phyloP scores from a whole-genome alignment of 345 rosid genomes.

The Salix arbutifolia region DNA sequence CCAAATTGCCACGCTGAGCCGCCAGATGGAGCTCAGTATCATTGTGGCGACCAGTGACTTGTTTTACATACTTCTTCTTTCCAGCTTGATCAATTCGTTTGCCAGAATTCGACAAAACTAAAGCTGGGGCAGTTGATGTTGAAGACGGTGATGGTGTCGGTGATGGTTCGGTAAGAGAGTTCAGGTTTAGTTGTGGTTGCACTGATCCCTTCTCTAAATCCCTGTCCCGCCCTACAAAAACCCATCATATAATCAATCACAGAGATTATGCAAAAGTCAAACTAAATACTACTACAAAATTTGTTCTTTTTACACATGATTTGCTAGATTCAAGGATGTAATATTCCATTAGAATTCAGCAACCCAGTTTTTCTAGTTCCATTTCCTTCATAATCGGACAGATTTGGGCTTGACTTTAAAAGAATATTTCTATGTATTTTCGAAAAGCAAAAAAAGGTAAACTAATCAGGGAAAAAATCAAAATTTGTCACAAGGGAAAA shows the following conservation, averaged over 20 bases:
- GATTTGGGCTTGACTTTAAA: neutral
- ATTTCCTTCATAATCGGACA: neutral
- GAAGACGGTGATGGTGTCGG: slow-evolving; percentile 80
- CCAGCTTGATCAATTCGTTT: slow-evolving; percentile 89
- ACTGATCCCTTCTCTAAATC: slow-evolving; percentile 66
- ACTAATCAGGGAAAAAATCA: neutral
- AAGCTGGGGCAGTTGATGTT: slow-evolving; percentile 71
- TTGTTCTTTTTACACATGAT: neutral
- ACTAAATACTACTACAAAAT: neutral
- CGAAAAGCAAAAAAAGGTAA: neutral
- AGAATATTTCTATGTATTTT: neutral
- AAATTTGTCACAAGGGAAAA: neutral
- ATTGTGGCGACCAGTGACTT: slow-evolving; percentile 84
- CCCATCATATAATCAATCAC: slow-evolving; percentile 2
- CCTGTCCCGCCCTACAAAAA: slow-evolving; percentile 45
- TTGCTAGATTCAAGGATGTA: neutral
- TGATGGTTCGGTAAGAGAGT: slow-evolving; percentile 43
- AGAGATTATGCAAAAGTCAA: neutral
- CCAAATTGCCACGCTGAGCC: slow-evolving; percentile 81
- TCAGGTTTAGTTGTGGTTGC: slow-evolving; percentile 37
- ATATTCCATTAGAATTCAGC: neutral
- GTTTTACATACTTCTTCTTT: slow-evolving; percentile 90
- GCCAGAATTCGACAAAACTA: slow-evolving; percentile 72
- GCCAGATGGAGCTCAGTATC: slow-evolving; percentile 85
- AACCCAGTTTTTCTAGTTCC: neutral